Evolutionary conservation across 164 flowering plant genomes (phyloP).

Genomic region (Berberis vulgaris): DNA sequence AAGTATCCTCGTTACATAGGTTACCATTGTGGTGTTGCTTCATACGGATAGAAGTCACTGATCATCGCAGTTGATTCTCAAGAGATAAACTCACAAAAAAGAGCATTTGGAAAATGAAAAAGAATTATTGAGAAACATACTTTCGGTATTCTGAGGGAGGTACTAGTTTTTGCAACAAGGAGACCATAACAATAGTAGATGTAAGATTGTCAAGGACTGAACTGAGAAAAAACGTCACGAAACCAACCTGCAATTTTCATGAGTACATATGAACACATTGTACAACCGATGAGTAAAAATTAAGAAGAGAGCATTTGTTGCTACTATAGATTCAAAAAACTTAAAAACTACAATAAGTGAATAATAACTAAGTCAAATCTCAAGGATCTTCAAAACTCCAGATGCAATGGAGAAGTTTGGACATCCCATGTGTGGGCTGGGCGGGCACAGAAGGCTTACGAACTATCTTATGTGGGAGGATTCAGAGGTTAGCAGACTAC

Average conservation of each 20-base stretch:
- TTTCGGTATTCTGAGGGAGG: slow-evolving; percentile 94
- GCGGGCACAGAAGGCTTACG: too few relatives aligned
- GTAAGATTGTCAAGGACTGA: slow-evolving; percentile 93
- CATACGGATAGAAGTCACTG: too few relatives aligned
- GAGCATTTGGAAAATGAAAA: not conserved
- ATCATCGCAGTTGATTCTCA: not conserved
- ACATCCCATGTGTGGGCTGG: too few relatives aligned
- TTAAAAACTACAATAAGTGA: not conserved
- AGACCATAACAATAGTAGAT: slow-evolving; percentile 95
- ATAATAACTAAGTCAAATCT: too few relatives aligned
- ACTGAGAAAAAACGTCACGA: slow-evolving; percentile 93
- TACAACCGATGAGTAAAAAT: not conserved
- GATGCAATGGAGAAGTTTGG: too few relatives aligned
- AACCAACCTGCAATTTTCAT: slow-evolving; percentile 61
- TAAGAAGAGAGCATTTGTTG: not conserved
- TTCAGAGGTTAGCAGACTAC: too few relatives aligned
- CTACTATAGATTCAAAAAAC: not conserved
- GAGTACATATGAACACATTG: not conserved
- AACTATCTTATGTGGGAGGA: too few relatives aligned
- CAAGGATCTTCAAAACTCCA: too few relatives aligned
- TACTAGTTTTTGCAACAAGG: slow-evolving; percentile 80
- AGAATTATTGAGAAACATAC: slow-evolving; percentile 33
- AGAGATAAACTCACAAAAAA: not conserved
- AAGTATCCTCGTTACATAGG: too few relatives aligned
- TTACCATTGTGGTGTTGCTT: too few relatives aligned